These are phyloP conservation scores for Saccharomycopsis microspora DNA, from an alignment of 805 yeast genomes.

Conservation along the genomic window DNA sequence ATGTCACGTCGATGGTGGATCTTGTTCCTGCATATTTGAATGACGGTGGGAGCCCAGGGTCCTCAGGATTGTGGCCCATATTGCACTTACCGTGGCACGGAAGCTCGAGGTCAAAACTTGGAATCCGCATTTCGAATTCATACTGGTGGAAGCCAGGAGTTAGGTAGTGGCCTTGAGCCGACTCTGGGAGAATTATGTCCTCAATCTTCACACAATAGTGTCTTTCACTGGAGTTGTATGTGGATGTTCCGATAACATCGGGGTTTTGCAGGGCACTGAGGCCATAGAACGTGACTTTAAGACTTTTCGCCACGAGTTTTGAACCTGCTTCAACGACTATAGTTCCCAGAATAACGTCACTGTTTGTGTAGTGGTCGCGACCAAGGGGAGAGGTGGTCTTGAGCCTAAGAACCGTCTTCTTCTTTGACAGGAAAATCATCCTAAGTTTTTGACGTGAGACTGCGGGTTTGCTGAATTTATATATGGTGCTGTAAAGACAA, in stretches of 20 bases:
- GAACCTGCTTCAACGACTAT: background rate
- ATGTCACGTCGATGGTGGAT: slow-evolving; percentile 4
- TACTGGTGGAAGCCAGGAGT: slow-evolving; percentile 3
- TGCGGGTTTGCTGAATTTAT: too few relatives aligned
- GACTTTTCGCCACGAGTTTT: background rate
- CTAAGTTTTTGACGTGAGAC: background rate
- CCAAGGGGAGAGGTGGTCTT: slow-evolving; percentile 2
- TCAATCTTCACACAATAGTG: slow-evolving; percentile 7
- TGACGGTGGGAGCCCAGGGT: slow-evolving; percentile 6
- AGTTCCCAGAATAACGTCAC: slow-evolving; percentile 8
- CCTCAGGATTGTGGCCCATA: background rate
- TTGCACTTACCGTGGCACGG: slow-evolving; percentile 3
- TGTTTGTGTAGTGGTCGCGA: slow-evolving; percentile 9
- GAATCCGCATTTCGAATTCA: slow-evolving; percentile 2
- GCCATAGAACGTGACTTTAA: slow-evolving; percentile 7
- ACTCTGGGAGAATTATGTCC: background rate
- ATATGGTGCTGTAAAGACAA: too few relatives aligned
- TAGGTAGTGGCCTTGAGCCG: background rate
- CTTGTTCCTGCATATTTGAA: slow-evolving; percentile 1
- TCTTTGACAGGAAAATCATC: background rate
- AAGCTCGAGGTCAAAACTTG: slow-evolving; percentile 3
- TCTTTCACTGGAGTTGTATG: slow-evolving; percentile 1
- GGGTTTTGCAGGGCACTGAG: slow-evolving; percentile 2
- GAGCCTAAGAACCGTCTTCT: background rate
- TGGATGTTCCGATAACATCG: background rate